A percentile compares a stretch with the other conserved stretches of the same genome.
These are phyloP conservation scores for Pulveroboletus sp. DNA, from an alignment of 1,284 basidiomycete species.

Conservation along the genomic window DNA sequence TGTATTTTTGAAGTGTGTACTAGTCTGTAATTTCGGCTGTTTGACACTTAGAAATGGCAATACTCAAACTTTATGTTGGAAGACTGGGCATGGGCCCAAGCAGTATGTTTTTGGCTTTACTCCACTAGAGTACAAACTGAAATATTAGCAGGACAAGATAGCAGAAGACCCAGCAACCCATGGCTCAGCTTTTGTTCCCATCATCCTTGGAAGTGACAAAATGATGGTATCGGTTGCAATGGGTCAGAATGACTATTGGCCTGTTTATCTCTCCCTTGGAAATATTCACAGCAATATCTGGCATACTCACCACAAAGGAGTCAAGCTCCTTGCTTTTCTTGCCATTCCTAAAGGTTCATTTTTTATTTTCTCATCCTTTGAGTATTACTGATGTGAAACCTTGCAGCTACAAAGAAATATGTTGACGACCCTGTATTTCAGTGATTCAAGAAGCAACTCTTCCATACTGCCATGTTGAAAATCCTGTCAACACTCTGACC, in stretches of 20 bases:
- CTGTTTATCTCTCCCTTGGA: constrained; percentile 14
- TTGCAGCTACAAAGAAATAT: too few species aligned
- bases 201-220: constrained; percentile 19
- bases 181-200: constrained; percentile 6
- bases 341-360: constrained; percentile 16
- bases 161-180: background rate
- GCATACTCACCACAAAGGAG: background rate
- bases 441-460: constrained; percentile 21
- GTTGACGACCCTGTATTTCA: constrained; percentile 3
- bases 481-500: constrained; percentile 14
- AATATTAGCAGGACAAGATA: constrained; percentile 15
- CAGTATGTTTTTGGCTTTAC: constrained; percentile 1
- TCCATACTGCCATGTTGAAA: constrained; percentile 8
- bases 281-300: constrained; percentile 17
- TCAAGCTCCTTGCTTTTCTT: constrained; percentile 11
- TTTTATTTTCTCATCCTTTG: background rate
- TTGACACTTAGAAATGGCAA: background rate
- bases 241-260: constrained; percentile 15
- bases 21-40: background rate
- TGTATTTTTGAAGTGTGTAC: background rate
- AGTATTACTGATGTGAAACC: background rate
- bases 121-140: too few species aligned
- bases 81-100: constrained; percentile 12
- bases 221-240: constrained; percentile 10
- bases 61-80: constrained; percentile 25